phyloP scores from a whole-genome alignment of 768 basidiomycete species.

The Gymnopilus junonius region DNA sequence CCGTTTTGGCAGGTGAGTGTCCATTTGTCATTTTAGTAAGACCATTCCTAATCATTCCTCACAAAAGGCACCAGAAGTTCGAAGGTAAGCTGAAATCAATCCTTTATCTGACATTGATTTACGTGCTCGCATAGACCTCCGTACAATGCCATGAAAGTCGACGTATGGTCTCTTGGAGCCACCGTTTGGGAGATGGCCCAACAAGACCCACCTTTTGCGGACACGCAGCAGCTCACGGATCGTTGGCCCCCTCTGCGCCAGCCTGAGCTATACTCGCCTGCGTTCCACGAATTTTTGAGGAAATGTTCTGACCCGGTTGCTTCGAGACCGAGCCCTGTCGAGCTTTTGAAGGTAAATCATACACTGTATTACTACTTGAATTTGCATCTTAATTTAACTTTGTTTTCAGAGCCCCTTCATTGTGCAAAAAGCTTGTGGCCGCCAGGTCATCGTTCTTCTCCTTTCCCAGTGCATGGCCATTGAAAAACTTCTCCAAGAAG shows the following conservation, averaged over 20 bases:
- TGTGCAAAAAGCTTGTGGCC: conserved; percentile 70
- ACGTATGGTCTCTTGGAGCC: conserved; percentile 83
- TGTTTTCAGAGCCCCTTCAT: conserved; percentile 55
- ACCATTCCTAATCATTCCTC: not conserved
- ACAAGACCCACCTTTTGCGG: conserved; percentile 72
- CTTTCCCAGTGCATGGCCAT: conserved; percentile 70
- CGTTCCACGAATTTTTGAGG: conserved; percentile 75
- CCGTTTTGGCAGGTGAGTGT: conserved; percentile 73
- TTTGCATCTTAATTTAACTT: not conserved
- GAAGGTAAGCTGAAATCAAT: conserved; percentile 52
- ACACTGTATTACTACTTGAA: conserved; percentile 1
- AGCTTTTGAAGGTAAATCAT: conserved; percentile 59
- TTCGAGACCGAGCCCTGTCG: conserved; percentile 57
- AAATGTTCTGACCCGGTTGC: conserved; percentile 66
- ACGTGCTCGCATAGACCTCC: conserved; percentile 47
- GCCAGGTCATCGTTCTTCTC: conserved; percentile 67
- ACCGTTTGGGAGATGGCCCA: conserved; percentile 86
- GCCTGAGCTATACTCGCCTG: conserved; percentile 64
- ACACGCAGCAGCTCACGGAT: conserved; percentile 57
- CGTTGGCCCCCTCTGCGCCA: conserved; percentile 68
- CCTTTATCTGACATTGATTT: not conserved
- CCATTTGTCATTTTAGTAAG: not conserved
- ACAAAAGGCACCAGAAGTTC: conserved; percentile 70
- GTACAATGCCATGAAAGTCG: conserved; percentile 76
- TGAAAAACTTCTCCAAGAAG: conserved; percentile 48